phyloP scores from a whole-genome alignment of 2,329 filamentous ascomycete genomes.

The Ascochyta koolunga region DNA sequence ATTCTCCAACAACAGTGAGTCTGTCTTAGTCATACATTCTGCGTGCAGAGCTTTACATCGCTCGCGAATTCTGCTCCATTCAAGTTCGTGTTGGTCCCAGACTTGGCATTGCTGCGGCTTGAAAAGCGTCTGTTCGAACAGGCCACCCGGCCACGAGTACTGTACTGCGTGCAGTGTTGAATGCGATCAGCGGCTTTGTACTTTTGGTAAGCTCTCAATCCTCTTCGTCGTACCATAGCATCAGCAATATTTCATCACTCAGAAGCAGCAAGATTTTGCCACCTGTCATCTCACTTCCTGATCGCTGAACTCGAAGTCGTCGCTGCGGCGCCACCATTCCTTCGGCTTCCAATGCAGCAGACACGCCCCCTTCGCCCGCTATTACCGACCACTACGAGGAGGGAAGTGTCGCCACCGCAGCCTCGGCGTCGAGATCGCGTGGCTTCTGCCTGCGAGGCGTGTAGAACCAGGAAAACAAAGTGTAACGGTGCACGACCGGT shows the following conservation, averaged over 20 bases:
- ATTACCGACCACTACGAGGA: neutral
- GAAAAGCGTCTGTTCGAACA: neutral
- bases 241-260: neutral
- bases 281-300: neutral
- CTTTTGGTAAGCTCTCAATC: neutral
- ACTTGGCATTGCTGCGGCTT: neutral
- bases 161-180: neutral
- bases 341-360: conserved; percentile 1
- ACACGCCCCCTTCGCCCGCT: conserved; percentile 4
- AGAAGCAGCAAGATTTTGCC: neutral
- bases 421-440: conserved; percentile 3
- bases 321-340: neutral
- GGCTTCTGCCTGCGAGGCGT: conserved; percentile 6
- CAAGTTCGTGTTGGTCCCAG: too few relatives aligned
- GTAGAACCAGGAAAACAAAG: conserved; percentile 7
- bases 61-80: neutral
- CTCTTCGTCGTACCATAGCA: neutral
- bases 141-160: neutral
- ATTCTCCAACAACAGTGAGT: neutral
- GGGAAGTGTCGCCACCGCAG: conserved; percentile 4
- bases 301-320: conserved; percentile 2
- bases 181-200: neutral
- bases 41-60: neutral
- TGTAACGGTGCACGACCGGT: conserved; percentile 3
- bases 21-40: neutral